Conservation (phyloP, 345 rosid species). For the Rhodomyrtus tomentosa region DNA sequence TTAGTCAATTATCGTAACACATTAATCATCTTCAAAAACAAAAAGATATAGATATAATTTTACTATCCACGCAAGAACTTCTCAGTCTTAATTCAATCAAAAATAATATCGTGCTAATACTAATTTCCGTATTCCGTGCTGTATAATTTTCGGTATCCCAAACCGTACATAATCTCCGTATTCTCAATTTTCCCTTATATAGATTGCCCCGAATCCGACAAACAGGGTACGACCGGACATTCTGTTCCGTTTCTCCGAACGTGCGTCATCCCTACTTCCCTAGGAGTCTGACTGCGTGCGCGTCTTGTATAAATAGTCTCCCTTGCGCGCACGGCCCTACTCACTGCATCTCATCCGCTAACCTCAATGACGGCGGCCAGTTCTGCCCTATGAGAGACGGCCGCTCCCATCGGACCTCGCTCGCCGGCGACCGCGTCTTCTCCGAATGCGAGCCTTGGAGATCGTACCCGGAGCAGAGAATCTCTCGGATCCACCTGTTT, state of each 20-base stretch:
- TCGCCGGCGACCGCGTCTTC: neutral
- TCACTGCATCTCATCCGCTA: neutral
- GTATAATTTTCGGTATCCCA: neutral
- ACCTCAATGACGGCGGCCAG: neutral
- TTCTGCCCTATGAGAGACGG: neutral
- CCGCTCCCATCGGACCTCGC: neutral
- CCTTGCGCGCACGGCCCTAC: neutral
- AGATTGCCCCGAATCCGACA: neutral
- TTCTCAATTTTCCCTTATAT: neutral
- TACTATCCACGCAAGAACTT: neutral
- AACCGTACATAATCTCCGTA: neutral
- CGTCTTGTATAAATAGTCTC: neutral
- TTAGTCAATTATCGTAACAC: neutral
- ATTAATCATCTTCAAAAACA: neutral
- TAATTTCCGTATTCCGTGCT: neutral
- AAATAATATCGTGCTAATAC: too few relatives aligned
- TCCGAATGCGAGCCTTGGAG: neutral
- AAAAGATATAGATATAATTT: too few relatives aligned
- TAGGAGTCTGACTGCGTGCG: neutral
- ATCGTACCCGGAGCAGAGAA: neutral
- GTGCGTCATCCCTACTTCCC: neutral
- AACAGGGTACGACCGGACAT: neutral
- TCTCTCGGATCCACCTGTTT: neutral
- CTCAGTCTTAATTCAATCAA: neutral
- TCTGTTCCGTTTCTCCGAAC: neutral